Conservation (phyloP, 2,329 filamentous ascomycete genomes). For the Aureobasidium sp. region DNA sequence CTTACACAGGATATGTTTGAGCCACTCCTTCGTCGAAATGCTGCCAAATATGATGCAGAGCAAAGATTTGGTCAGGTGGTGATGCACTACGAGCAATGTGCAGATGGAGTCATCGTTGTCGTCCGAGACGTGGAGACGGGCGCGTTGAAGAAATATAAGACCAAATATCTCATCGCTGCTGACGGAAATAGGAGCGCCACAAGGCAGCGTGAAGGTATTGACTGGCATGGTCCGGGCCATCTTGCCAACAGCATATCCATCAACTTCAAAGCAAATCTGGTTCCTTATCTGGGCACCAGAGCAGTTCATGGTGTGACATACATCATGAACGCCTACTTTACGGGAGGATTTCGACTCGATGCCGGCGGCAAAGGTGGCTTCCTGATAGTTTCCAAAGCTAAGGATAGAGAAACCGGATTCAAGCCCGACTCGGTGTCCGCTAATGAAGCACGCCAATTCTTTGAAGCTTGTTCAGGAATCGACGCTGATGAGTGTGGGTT, state of each 20-base stretch:
- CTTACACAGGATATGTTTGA: conserved; percentile 22
- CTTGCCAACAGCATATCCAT: conserved; percentile 19
- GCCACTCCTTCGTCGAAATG: conserved; percentile 18
- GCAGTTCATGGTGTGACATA: conserved; percentile 21
- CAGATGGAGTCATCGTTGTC: conserved; percentile 16
- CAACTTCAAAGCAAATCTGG: conserved; percentile 20
- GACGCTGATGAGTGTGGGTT: not conserved
- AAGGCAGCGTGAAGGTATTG: conserved; percentile 15
- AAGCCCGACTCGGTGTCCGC: conserved; percentile 3
- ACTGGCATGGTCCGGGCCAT: conserved; percentile 18
- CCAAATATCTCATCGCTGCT: conserved; percentile 18
- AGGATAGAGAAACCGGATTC: not conserved
- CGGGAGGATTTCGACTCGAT: conserved; percentile 21
- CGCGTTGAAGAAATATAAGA: conserved; percentile 9
- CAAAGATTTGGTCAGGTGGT: conserved; percentile 17
- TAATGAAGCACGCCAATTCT: not conserved
- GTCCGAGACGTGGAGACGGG: conserved; percentile 12
- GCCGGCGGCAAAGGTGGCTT: conserved; percentile 19
- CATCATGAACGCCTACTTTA: conserved; percentile 18
- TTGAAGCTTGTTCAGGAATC: conserved; percentile 7
- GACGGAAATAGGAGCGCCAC: conserved; percentile 18
- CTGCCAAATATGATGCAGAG: conserved; percentile 16
- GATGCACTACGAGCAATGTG: conserved; percentile 18
- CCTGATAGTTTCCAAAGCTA: conserved; percentile 19
- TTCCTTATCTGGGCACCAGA: not conserved